Conservation (phyloP, 805 yeast genomes). For the Metschnikowia reukaufii region DNA sequence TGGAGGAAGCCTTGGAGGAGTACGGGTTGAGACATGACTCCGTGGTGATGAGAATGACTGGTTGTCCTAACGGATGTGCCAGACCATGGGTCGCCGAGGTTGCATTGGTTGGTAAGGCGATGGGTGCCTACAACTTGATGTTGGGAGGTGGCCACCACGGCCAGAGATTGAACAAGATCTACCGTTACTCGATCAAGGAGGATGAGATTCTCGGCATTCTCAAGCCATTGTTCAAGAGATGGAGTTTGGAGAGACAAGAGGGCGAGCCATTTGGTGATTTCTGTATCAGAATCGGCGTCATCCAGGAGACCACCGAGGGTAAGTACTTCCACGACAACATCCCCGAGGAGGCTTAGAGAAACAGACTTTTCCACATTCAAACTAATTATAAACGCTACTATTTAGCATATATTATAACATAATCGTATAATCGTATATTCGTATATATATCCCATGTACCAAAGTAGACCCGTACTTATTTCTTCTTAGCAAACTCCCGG, state of each 20-base stretch:
- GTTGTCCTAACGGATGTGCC: conserved; percentile 98
- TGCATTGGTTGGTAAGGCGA: conserved; percentile 93
- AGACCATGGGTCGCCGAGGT: conserved; percentile 98
- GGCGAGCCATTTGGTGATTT: conserved; percentile 97
- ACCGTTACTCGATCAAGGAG: conserved; percentile 84
- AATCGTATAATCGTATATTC: background rate
- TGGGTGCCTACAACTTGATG: conserved; percentile 89
- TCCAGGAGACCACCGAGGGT: conserved; percentile 87
- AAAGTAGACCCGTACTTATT: too few relatives aligned
- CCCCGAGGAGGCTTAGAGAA: conserved; percentile 65
- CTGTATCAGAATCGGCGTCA: conserved; percentile 81
- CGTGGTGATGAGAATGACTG: conserved; percentile 96
- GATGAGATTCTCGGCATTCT: conserved; percentile 77
- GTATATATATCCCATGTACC: background rate
- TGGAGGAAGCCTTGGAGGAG: conserved; percentile 87
- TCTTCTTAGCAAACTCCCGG: conserved; percentile 4
- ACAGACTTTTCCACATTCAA: too few relatives aligned
- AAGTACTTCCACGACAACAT: conserved; percentile 93
- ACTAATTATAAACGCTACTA: background rate
- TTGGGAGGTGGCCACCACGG: conserved; percentile 97
- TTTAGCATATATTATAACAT: conserved; percentile 1
- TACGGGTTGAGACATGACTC: conserved; percentile 92
- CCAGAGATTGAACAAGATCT: conserved; percentile 86
- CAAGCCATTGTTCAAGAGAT: conserved; percentile 86
- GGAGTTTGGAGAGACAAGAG: conserved; percentile 88